Percentiles rank a stretch among this genome's conserved stretches.
phyloP scores from a whole-genome alignment of 2,329 filamentous ascomycete genomes.

The Pleoardoris graminearum region DNA sequence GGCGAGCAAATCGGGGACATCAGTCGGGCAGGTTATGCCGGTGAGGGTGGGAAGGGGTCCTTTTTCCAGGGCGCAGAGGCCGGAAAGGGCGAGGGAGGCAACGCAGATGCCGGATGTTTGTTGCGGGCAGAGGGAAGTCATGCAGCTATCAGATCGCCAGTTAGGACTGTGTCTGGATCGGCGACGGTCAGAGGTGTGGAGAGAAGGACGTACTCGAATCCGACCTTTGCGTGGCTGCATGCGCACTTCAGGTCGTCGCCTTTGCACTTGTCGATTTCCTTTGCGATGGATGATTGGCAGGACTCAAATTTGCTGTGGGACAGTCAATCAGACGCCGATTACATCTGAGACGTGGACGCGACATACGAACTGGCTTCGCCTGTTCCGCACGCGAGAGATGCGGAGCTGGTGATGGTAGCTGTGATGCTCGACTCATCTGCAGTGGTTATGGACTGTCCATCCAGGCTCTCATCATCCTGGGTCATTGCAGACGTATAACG shows the following conservation, averaged over 20 bases:
- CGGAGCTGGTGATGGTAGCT: slow-evolving; percentile 11
- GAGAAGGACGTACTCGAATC: slow-evolving; percentile 15
- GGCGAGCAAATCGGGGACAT: slow-evolving; percentile 4
- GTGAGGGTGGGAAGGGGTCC: slow-evolving; percentile 7
- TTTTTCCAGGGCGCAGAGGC: slow-evolving; percentile 9
- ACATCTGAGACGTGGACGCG: not conserved
- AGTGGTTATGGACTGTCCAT: not conserved
- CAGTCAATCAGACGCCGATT: not conserved
- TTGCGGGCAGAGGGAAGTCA: slow-evolving; percentile 13
- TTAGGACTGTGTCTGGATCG: too few species aligned
- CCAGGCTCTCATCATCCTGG: not conserved
- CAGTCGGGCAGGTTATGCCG: slow-evolving; percentile 5
- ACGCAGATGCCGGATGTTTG: slow-evolving; percentile 14
- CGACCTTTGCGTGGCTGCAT: slow-evolving; percentile 14
- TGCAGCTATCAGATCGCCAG: slow-evolving; percentile 7
- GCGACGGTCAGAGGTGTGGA: too few species aligned
- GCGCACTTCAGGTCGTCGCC: slow-evolving; percentile 15
- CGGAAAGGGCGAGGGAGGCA: slow-evolving; percentile 8
- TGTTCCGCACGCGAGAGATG: slow-evolving; percentile 14
- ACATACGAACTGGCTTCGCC: slow-evolving; percentile 14
- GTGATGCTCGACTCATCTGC: not conserved
- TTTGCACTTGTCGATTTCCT: slow-evolving; percentile 15
- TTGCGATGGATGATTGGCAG: slow-evolving; percentile 17
- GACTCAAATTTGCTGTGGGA: slow-evolving; percentile 17
- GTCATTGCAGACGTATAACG: slow-evolving; percentile 1